Conservation (phyloP, 2,329 filamentous ascomycete species). For the Sclerotinia minor region DNA sequence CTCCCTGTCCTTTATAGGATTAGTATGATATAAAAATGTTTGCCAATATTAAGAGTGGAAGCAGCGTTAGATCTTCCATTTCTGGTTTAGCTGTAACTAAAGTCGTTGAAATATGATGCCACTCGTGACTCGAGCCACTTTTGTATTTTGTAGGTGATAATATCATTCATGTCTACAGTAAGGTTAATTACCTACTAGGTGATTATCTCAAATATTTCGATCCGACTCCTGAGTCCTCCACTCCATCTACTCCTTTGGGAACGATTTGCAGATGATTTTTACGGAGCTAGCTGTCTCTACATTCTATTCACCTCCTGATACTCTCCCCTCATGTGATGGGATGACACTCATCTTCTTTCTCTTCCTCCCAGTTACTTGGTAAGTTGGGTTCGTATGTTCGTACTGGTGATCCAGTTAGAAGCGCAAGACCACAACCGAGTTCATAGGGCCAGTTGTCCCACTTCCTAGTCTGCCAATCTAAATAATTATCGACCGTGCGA, state of each 20-base stretch:
- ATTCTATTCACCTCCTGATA: background rate
- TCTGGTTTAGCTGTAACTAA: constrained; percentile 10
- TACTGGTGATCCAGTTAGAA: constrained; percentile 16
- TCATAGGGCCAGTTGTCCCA: constrained; percentile 21
- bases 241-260: background rate
- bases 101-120: constrained; percentile 13
- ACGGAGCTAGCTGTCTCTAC: background rate
- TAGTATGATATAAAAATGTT: background rate
- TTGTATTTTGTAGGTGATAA: background rate
- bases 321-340: background rate
- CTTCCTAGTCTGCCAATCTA: constrained; percentile 19
- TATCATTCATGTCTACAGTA: background rate
- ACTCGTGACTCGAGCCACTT: constrained; percentile 17
- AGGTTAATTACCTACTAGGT: too few relatives aligned
- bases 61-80: constrained; percentile 13
- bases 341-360: constrained; percentile 3
- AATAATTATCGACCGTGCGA: constrained; percentile 15
- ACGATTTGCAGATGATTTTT: constrained; percentile 3
- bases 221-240: background rate
- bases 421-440: constrained; percentile 15
- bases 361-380: constrained; percentile 12
- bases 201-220: background rate
- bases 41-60: background rate
- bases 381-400: constrained; percentile 5
- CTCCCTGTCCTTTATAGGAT: background rate